A percentile compares a stretch with the other conserved stretches of the same genome.
phyloP scores from a whole-genome alignment of 1,284 basidiomycete species.

The Omphalotus olearius region DNA sequence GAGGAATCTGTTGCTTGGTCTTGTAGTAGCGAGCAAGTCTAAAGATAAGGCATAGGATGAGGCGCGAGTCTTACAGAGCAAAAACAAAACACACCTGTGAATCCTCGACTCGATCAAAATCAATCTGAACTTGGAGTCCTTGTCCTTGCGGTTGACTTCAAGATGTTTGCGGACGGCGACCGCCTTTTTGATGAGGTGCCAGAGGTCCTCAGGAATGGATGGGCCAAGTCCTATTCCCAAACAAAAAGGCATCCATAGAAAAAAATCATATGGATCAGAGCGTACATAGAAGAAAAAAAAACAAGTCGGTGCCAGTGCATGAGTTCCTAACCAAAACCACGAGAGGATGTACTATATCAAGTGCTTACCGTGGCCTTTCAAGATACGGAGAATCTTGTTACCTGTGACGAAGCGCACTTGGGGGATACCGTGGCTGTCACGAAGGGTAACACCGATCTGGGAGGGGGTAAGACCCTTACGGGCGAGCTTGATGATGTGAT shows the following conservation, averaged over 20 bases:
- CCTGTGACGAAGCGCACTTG: constrained; percentile 97
- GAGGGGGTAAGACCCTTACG: constrained; percentile 98
- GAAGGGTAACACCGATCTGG: constrained; percentile 96
- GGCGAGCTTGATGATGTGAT: constrained; percentile 96
- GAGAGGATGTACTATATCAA: constrained; percentile 4
- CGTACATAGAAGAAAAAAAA: constrained; percentile 17
- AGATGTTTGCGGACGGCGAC: constrained; percentile 99
- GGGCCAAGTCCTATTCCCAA: constrained; percentile 89
- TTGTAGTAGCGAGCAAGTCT: constrained; percentile 91
- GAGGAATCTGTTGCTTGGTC: constrained; percentile 95
- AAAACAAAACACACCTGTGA: constrained; percentile 59
- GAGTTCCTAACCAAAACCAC: constrained; percentile 18
- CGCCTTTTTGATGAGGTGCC: constrained; percentile 99
- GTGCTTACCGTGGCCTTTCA: constrained; percentile 87
- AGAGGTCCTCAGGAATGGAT: constrained; percentile 98
- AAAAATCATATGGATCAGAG: constrained; percentile 13
- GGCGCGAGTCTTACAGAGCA: constrained; percentile 15
- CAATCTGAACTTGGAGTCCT: constrained; percentile 97
- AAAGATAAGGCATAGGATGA: neutral
- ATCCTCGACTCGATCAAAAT: constrained; percentile 99
- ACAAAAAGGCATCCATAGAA: constrained; percentile 43
- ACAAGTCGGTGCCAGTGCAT: constrained; percentile 19
- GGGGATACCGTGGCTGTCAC: constrained; percentile 97
- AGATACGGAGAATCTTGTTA: constrained; percentile 99
- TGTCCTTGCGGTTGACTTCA: constrained; percentile 97